Percentiles rank a stretch among this genome's conserved stretches.
These are phyloP conservation scores for Saccharum hybrid DNA, from an alignment of 202 grass and related monocot genomes.

Conservation along the genomic window DNA sequence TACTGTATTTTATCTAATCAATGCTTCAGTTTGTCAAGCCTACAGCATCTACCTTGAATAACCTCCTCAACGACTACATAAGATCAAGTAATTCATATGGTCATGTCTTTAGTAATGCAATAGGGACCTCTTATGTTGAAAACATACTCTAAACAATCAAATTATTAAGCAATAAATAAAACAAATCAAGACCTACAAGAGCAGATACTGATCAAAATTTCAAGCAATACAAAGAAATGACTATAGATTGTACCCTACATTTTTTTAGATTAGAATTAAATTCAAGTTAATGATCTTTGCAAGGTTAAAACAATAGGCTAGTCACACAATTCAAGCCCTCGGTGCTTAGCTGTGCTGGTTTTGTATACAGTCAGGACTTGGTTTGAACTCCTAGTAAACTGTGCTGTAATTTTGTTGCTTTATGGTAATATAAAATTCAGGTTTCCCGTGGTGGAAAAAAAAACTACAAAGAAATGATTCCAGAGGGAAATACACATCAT, in stretches of 20 bases:
- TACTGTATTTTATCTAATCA: neutral
- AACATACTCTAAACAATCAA: neutral
- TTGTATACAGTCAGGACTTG: neutral
- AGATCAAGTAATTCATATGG: neutral
- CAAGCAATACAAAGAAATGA: neutral
- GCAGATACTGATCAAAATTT: constrained; percentile 14
- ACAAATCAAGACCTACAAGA: neutral
- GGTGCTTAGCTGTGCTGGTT: neutral
- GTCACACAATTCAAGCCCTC: neutral
- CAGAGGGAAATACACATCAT: neutral
- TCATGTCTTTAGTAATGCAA: neutral
- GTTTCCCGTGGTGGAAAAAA: neutral
- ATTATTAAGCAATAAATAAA: neutral
- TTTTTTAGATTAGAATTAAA: neutral
- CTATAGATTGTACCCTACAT: neutral
- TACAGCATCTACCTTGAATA: neutral
- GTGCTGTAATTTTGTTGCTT: neutral
- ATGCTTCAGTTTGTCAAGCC: neutral
- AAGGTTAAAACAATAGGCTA: neutral
- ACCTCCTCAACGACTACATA: constrained; percentile 1
- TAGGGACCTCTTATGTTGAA: neutral
- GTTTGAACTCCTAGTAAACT: neutral
- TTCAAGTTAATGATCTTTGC: neutral
- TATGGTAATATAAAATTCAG: neutral
- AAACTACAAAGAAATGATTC: constrained; percentile 1